Evolutionary conservation across 495 filamentous ascomycete genomes (phyloP).

Genomic region (Collariella sp.): DNA sequence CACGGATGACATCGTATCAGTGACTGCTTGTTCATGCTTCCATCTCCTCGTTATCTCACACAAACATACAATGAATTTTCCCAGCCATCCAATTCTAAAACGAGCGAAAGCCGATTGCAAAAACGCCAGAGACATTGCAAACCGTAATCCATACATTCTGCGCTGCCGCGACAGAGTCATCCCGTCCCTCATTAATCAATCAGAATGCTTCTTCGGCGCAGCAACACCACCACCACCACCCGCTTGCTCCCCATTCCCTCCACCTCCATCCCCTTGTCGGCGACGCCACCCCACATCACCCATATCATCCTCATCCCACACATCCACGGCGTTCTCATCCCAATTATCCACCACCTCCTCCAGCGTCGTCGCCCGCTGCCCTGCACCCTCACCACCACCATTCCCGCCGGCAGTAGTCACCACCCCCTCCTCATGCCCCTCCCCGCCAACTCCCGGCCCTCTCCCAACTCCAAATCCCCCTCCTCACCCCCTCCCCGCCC

Average conservation of each 20-base stretch:
- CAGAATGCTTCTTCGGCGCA: constrained; percentile 32
- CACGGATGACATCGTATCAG: background rate
- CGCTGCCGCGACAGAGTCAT: background rate
- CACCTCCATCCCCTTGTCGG: constrained; percentile 14
- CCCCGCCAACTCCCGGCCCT: constrained; percentile 37
- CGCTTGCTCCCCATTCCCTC: constrained; percentile 10
- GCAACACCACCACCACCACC: too few species aligned
- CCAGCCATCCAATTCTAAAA: constrained; percentile 3
- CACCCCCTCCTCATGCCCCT: constrained; percentile 29
- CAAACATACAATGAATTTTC: background rate
- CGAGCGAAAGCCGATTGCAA: constrained; percentile 6
- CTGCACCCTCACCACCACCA: background rate
- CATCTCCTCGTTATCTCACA: background rate
- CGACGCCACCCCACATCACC: constrained; percentile 27
- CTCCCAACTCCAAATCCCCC: constrained; percentile 48
- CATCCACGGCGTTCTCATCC: constrained; percentile 72
- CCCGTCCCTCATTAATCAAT: constrained; percentile 15
- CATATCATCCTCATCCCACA: constrained; percentile 59
- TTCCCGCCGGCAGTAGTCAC: constrained; percentile 26
- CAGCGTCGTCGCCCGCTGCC: constrained; percentile 29
- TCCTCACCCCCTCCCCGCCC: constrained; percentile 41
- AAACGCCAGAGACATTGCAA: constrained; percentile 5
- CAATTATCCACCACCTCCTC: constrained; percentile 75
- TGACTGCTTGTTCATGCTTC: background rate
- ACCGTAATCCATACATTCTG: constrained; percentile 12